phyloP scores from a whole-genome alignment of 495 filamentous ascomycete species.

The Penicillium robsamsonii region DNA sequence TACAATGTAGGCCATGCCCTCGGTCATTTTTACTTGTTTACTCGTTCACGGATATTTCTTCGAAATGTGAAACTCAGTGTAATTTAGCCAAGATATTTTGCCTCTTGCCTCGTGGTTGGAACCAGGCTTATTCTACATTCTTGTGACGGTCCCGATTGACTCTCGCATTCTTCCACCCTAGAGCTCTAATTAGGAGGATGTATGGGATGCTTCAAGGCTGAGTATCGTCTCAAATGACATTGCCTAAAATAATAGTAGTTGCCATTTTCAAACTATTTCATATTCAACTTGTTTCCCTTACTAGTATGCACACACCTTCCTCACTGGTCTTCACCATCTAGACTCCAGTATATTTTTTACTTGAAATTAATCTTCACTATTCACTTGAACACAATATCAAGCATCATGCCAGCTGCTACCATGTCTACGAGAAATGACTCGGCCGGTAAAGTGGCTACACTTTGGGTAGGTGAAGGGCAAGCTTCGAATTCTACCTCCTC shows the following conservation, averaged over 20 bases:
- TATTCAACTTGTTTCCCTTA: not conserved
- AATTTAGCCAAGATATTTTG: not conserved
- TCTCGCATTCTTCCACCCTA: conserved; percentile 24
- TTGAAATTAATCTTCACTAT: not conserved
- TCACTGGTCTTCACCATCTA: conserved; percentile 5
- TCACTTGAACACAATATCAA: not conserved
- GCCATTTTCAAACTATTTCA: not conserved
- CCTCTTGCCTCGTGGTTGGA: conserved; percentile 23
- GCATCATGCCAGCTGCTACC: not conserved
- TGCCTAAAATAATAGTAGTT: not conserved
- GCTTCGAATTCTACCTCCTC: conserved; percentile 34
- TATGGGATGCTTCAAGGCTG: not conserved
- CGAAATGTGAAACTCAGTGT: not conserved
- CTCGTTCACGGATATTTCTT: conserved; percentile 3
- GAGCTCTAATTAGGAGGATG: conserved; percentile 12
- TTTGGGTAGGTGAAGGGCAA: conserved; percentile 40
- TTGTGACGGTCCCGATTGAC: conserved; percentile 23
- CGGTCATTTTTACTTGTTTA: not conserved
- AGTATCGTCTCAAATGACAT: not conserved
- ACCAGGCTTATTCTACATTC: conserved; percentile 21
- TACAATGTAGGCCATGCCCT: conserved; percentile 3
- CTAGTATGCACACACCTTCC: conserved; percentile 9
- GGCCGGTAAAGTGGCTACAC: conserved; percentile 36
- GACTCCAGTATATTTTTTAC: not conserved
- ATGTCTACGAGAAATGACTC: conserved; percentile 27